phyloP scores from a whole-genome alignment of 2,329 filamentous ascomycete species.

The Fusarium camptoceras region DNA sequence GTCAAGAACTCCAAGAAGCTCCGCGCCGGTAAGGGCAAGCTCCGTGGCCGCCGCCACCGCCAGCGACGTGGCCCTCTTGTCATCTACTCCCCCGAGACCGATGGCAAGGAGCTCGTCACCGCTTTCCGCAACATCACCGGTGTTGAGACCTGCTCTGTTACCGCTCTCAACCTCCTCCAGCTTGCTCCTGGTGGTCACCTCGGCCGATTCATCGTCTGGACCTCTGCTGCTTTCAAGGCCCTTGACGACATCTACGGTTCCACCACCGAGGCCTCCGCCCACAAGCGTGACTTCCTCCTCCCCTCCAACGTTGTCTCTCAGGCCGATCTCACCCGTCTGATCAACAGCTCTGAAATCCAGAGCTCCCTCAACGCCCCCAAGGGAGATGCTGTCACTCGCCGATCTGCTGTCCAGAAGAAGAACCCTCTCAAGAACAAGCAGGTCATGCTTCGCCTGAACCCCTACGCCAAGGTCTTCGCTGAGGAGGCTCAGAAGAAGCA shows the following conservation, averaged over 20 bases:
- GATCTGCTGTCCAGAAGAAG: slow-evolving; percentile 96
- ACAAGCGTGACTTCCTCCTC: slow-evolving; percentile 99
- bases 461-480: slow-evolving; percentile 90
- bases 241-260: slow-evolving; percentile 97
- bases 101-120: slow-evolving; percentile 92
- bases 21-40: slow-evolving; percentile 98
- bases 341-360: slow-evolving; percentile 99
- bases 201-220: slow-evolving; percentile 99
- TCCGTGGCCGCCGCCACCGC: slow-evolving; percentile 94
- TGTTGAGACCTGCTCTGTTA: slow-evolving; percentile 96
- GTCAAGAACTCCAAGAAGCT: slow-evolving; percentile 97
- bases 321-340: slow-evolving; percentile 95
- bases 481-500: slow-evolving; percentile 68
- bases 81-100: slow-evolving; percentile 95
- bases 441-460: slow-evolving; percentile 98
- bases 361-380: slow-evolving; percentile 92
- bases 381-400: slow-evolving; percentile 91
- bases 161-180: slow-evolving; percentile 97
- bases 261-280: slow-evolving; percentile 86
- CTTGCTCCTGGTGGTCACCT: slow-evolving; percentile 98
- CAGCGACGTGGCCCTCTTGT: slow-evolving; percentile 98
- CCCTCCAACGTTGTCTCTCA: slow-evolving; percentile 93
- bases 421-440: slow-evolving; percentile 99
- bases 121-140: slow-evolving; percentile 99
- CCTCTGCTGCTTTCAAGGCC: slow-evolving; percentile 94